Evolutionary conservation across 164 flowering plant genomes (phyloP).

Genomic region (Platanus orientalis): DNA sequence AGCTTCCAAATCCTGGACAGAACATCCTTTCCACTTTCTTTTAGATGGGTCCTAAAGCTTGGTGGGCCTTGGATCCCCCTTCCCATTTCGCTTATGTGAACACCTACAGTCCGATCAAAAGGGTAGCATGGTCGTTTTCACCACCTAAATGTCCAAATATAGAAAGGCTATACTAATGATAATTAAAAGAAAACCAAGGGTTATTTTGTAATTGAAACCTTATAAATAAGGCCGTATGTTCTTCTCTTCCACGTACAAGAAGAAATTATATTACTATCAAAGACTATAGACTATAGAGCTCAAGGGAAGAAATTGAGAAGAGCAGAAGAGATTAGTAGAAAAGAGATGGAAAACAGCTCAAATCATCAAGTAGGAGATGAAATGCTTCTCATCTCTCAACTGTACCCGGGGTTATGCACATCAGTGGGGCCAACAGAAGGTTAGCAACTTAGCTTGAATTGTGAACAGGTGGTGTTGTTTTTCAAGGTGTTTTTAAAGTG

Average conservation of each 20-base stretch:
- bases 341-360: slow-evolving; percentile 9
- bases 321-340: slow-evolving; percentile 10
- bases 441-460: slow-evolving; percentile 7
- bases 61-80: no score
- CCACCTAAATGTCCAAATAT: no score
- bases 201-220: neutral
- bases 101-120: no score
- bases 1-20: no score
- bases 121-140: no score
- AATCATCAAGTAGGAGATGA: slow-evolving; percentile 26
- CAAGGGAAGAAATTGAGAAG: neutral
- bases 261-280: neutral
- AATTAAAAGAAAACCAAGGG: slow-evolving; percentile 3
- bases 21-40: no score
- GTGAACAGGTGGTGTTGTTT: no score
- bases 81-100: no score
- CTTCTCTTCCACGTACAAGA: neutral
- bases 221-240: slow-evolving; percentile 15
- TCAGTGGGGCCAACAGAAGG: slow-evolving; percentile 33
- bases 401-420: slow-evolving; percentile 31
- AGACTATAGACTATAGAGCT: neutral
- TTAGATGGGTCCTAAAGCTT: no score
- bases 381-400: slow-evolving; percentile 33
- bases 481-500: no score
- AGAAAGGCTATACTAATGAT: neutral